Percentiles rank a stretch among this genome's conserved stretches.
phyloP scores from a whole-genome alignment of 2,329 filamentous ascomycete species.

The Phialocephala sp. region DNA sequence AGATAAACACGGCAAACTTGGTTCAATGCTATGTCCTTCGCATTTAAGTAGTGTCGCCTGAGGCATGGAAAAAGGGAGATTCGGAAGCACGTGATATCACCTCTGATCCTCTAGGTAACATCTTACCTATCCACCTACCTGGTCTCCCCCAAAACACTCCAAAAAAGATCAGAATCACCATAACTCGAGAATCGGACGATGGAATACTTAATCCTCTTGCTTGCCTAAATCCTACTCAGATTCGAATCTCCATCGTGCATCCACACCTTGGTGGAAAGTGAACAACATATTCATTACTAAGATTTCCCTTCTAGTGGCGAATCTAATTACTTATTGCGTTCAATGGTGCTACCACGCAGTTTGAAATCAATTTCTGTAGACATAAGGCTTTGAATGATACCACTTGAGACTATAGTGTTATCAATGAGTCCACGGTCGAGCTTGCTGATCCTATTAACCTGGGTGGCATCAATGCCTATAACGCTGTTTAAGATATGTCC shows the following conservation, averaged over 20 bases:
- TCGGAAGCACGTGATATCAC: no score
- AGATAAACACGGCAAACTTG: no score
- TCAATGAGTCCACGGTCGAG: slow-evolving; percentile 44
- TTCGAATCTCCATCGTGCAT: slow-evolving; percentile 29
- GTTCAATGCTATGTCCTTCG: no score
- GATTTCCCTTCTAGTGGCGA: slow-evolving; percentile 54
- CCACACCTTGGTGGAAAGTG: slow-evolving; percentile 21
- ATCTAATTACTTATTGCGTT: slow-evolving; percentile 46
- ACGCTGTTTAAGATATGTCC: slow-evolving; percentile 29
- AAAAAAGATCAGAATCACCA: no score
- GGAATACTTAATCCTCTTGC: slow-evolving; percentile 4
- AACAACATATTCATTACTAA: slow-evolving; percentile 30
- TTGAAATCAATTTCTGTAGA: slow-evolving; percentile 48
- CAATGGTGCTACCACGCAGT: slow-evolving; percentile 40
- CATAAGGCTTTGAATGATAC: slow-evolving; percentile 53
- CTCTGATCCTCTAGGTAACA: no score
- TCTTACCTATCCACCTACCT: no score
- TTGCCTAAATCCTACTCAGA: slow-evolving; percentile 8
- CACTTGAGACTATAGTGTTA: slow-evolving; percentile 46
- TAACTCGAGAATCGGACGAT: slow-evolving; percentile 45
- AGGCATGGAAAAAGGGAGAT: no score
- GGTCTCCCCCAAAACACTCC: no score
- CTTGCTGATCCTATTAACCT: slow-evolving; percentile 29
- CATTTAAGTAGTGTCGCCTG: no score
- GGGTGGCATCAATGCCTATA: slow-evolving; percentile 28